A percentile compares a stretch with the other conserved stretches of the same genome.
Evolutionary conservation across 1,139 yeast species (phyloP).

Genomic region (Kodamaea sp.): DNA sequence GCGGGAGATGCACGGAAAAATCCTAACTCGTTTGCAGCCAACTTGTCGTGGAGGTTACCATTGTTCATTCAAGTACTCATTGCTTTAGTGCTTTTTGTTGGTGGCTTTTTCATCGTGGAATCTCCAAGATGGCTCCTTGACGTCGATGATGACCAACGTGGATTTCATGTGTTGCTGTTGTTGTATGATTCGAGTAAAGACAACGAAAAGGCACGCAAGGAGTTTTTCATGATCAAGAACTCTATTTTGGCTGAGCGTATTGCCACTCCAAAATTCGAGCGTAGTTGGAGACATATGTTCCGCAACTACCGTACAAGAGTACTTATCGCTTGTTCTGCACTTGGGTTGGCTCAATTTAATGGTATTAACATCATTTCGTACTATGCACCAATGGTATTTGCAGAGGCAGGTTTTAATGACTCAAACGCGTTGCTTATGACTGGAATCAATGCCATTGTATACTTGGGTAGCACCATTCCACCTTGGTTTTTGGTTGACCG

Average conservation of each 20-base stretch:
- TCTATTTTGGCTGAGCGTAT: constrained; percentile 58
- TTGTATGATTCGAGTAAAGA: constrained; percentile 59
- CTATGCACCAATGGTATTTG: constrained; percentile 58
- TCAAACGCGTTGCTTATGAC: constrained; percentile 54
- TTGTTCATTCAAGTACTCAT: constrained; percentile 49
- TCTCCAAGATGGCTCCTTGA: constrained; percentile 58
- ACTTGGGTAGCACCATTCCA: constrained; percentile 48
- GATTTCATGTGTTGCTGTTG: constrained; percentile 76
- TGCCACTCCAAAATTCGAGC: constrained; percentile 40
- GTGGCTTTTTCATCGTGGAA: constrained; percentile 57
- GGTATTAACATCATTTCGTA: constrained; percentile 58
- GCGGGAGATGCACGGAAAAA: constrained; percentile 40
- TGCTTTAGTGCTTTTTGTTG: constrained; percentile 46
- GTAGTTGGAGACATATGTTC: constrained; percentile 50
- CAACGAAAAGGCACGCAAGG: constrained; percentile 59
- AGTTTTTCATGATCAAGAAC: constrained; percentile 75
- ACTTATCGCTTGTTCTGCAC: constrained; percentile 50
- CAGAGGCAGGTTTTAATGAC: constrained; percentile 53
- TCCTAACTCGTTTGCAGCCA: constrained; percentile 43
- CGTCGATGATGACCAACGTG: constrained; percentile 51
- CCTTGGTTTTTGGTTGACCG: constrained; percentile 58
- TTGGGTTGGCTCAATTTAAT: constrained; percentile 57
- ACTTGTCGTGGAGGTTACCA: constrained; percentile 55
- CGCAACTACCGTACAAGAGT: constrained; percentile 39
- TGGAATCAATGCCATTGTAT: constrained; percentile 52